Conservation (phyloP, 257 asterid genomes). For the Nicotiana attenuata region DNA sequence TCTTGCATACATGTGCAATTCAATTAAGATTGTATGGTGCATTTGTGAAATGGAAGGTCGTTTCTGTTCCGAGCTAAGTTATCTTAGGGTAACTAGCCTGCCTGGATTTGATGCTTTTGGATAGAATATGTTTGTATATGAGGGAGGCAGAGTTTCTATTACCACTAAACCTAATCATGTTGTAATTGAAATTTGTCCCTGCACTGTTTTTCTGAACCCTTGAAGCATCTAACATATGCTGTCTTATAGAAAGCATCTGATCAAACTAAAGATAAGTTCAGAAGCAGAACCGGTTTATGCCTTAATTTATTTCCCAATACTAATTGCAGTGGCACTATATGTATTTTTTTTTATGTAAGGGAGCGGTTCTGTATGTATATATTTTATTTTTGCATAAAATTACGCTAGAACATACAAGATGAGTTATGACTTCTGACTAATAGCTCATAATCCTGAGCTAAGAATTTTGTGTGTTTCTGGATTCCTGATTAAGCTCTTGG, state of each 20-base stretch:
- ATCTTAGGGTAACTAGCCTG: neutral
- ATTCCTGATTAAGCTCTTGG: neutral
- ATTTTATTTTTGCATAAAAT: neutral
- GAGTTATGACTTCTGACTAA: neutral
- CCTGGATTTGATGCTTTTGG: too few relatives aligned
- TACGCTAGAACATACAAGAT: neutral
- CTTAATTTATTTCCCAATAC: neutral
- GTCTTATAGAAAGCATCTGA: neutral
- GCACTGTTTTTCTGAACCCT: neutral
- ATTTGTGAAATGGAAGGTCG: neutral
- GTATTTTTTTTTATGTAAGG: neutral
- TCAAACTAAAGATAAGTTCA: neutral
- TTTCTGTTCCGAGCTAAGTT: neutral
- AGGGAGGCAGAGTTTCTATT: too few relatives aligned
- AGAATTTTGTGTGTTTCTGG: neutral
- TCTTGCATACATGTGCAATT: neutral
- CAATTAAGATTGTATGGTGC: neutral
- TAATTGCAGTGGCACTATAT: neutral
- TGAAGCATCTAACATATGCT: neutral
- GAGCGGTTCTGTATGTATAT: neutral
- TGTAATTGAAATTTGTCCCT: neutral
- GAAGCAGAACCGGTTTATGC: neutral
- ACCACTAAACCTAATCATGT: neutral
- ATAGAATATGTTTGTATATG: too few relatives aligned
- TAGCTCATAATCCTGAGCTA: neutral